Evolutionary conservation across 2,329 filamentous ascomycete species (phyloP).

Genomic region (Penicillium expansum): DNA sequence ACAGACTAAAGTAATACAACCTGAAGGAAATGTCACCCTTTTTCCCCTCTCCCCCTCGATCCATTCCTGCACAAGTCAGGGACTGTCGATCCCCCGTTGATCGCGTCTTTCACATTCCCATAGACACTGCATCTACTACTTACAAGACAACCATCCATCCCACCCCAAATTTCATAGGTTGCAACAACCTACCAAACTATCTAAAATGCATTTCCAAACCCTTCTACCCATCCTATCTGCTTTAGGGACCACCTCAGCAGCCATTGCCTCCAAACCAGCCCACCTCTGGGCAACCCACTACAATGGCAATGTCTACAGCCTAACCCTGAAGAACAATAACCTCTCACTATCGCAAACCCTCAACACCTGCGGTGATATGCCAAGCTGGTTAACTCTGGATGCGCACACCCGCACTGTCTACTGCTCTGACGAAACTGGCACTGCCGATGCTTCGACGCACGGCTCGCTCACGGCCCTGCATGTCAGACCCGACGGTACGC

Average conservation of each 20-base stretch:
- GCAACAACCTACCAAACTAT: neutral
- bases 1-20: neutral
- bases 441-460: constrained; percentile 19
- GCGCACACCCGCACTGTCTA: constrained; percentile 27
- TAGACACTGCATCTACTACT: neutral
- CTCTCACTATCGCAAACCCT: constrained; percentile 25
- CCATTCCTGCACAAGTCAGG: constrained; percentile 2
- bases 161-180: neutral
- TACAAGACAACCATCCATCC: neutral
- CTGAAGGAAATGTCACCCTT: neutral
- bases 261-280: neutral
- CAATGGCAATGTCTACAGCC: constrained; percentile 25
- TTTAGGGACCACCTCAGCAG: neutral
- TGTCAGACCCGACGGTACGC: constrained; percentile 17
- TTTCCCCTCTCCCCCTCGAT: neutral
- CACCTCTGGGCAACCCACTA: constrained; percentile 24
- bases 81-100: neutral
- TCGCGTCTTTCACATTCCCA: neutral
- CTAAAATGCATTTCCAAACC: constrained; percentile 13
- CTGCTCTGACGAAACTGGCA: constrained; percentile 37
- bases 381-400: constrained; percentile 40
- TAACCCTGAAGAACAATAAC: constrained; percentile 12
- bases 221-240: constrained; percentile 8
- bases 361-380: constrained; percentile 35
- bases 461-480: constrained; percentile 32